A percentile compares a stretch with the other conserved stretches of the same genome.
Evolutionary conservation across 371 early-diverging fungal genomes (phyloP).

Genomic region (Mortierella sp.): DNA sequence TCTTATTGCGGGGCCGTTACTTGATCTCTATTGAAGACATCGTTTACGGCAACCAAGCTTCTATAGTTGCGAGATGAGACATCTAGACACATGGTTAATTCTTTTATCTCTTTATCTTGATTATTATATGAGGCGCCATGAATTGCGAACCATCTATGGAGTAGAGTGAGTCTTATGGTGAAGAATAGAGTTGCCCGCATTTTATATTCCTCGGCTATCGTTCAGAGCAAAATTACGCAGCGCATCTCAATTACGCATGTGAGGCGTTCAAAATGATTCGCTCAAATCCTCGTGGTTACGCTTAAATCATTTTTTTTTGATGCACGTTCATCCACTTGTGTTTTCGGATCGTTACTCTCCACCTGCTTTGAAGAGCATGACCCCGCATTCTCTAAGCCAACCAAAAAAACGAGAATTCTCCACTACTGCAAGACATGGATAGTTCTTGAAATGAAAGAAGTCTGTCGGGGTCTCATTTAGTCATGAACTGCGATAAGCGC

Average conservation of each 20-base stretch:
- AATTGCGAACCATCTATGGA: background rate
- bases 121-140: background rate
- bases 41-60: too few relatives aligned
- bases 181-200: slow-evolving; percentile 39
- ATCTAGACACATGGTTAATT: background rate
- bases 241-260: slow-evolving; percentile 6
- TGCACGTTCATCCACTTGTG: too few relatives aligned
- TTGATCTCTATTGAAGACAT: too few relatives aligned
- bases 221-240: background rate
- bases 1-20: too few relatives aligned
- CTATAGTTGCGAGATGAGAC: too few relatives aligned
- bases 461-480: background rate
- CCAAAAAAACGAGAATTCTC: slow-evolving; percentile 29
- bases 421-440: background rate
- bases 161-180: background rate
- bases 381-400: slow-evolving; percentile 40
- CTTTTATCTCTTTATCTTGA: background rate
- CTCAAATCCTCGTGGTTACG: background rate
- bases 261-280: slow-evolving; percentile 5
- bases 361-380: slow-evolving; percentile 1
- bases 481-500: background rate
- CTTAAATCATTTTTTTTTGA: background rate
- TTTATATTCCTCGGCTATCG: slow-evolving; percentile 11
- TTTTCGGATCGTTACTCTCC: background rate
- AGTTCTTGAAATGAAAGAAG: background rate